These are phyloP conservation scores for Thermomyces lanuginosus DNA, from an alignment of 2,329 filamentous ascomycete species.

Conservation along the genomic window DNA sequence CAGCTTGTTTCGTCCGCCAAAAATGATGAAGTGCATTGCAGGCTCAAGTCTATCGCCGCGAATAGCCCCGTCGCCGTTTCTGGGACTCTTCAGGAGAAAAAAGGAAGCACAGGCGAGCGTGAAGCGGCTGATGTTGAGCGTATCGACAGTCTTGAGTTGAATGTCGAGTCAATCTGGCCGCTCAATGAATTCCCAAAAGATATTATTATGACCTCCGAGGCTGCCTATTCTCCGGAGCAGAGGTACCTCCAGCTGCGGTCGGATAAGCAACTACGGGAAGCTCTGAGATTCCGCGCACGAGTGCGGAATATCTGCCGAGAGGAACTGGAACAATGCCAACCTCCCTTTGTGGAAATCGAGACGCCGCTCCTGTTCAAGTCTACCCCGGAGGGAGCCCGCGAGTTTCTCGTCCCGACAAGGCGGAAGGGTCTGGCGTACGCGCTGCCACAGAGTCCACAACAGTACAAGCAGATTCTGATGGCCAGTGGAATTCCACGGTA, in stretches of 20 bases:
- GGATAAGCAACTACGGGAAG: slow-evolving; percentile 46
- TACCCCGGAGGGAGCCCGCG: slow-evolving; percentile 83
- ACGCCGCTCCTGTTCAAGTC: slow-evolving; percentile 95
- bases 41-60: slow-evolving; percentile 29
- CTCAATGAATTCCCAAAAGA: slow-evolving; percentile 61
- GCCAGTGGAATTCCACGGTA: slow-evolving; percentile 68
- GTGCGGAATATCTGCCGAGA: slow-evolving; percentile 39
- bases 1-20: slow-evolving; percentile 34
- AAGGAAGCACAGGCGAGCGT: slow-evolving; percentile 16
- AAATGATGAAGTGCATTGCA: slow-evolving; percentile 20
- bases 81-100: slow-evolving; percentile 32
- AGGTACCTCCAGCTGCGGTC: slow-evolving; percentile 78
- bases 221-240: slow-evolving; percentile 55
- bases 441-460: slow-evolving; percentile 87
- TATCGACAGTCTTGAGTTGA: slow-evolving; percentile 39
- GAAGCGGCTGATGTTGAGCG: slow-evolving; percentile 16
- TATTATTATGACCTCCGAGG: slow-evolving; percentile 59
- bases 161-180: slow-evolving; percentile 44
- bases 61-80: slow-evolving; percentile 40
- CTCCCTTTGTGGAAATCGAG: slow-evolving; percentile 59
- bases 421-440: slow-evolving; percentile 66
- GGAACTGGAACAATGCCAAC: slow-evolving; percentile 38
- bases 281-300: slow-evolving; percentile 53
- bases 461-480: slow-evolving; percentile 98
- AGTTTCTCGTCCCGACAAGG: slow-evolving; percentile 84